phyloP scores from a whole-genome alignment of 306 rosid genomes.

The Glycine soja region DNA sequence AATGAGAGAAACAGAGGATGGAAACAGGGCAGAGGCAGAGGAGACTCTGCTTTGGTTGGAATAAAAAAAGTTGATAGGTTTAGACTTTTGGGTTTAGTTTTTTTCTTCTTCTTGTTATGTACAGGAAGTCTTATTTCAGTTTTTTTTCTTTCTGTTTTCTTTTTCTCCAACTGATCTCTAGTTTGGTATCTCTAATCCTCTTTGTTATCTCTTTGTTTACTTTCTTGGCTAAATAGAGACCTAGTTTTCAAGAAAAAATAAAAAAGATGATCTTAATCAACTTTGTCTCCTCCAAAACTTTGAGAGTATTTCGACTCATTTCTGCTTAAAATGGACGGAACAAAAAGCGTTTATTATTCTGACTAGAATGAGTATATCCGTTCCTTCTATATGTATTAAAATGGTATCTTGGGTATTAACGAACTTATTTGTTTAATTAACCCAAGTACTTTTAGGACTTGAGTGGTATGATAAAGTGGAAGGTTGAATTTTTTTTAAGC shows the following conservation, averaged over 20 bases:
- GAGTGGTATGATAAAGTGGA: constrained; percentile 1
- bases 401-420: neutral
- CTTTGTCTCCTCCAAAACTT: neutral
- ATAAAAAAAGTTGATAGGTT: constrained; percentile 49
- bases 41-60: constrained; percentile 47
- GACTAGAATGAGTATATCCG: neutral
- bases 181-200: constrained; percentile 1
- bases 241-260: constrained; percentile 17
- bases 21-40: constrained; percentile 31
- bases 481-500: constrained; percentile 24
- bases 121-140: constrained; percentile 53
- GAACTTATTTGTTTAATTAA: neutral
- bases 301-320: neutral
- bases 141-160: constrained; percentile 15
- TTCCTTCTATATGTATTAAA: neutral
- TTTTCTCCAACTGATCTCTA: constrained; percentile 31
- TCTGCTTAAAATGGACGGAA: neutral
- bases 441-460: neutral
- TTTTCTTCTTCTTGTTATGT: constrained; percentile 52
- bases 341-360: neutral
- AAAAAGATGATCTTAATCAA: neutral
- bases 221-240: constrained; percentile 38
- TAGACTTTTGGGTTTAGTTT: constrained; percentile 38
- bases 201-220: constrained; percentile 26
- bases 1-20: neutral